Base-by-base conservation (phyloP, 176 grass and related monocot species). In the Pontederia crassipes region DNA sequence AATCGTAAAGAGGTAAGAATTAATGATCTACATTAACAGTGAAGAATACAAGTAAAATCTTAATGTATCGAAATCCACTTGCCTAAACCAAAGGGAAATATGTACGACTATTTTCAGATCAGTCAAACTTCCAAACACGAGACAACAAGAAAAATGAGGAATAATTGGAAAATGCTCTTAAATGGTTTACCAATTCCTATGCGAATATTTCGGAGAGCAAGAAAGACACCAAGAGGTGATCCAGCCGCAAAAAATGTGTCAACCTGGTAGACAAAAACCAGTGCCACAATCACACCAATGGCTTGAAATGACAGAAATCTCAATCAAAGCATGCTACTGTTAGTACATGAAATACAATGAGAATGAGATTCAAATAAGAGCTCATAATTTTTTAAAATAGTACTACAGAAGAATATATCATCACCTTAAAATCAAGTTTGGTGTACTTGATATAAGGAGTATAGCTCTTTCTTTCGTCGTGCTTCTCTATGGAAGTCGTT, bases 241-340 rank as follows among this genome's bases (percentile, higher is more conserved):
- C 93, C 93, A 70, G 47, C 93, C 76, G 93, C 93, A 77, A 79
- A 97, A 70, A 97, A 91, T 48, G 93, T 97, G 73, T 97, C 87
- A 52, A 97, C 87, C 93, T 97, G 72, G 79, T 65, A 64, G 74
- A 52, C 45, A 48, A 72, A 66, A 72, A 81, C n/a, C 35, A 56
- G 20, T 54, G 53, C 48, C 7, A 49, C 48, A 12, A 49, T 20
- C 12, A 8, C 12, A 17, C 47, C 2, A 48, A 11, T 17, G 4
- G 12, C 9, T 65, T 49, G 46, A 27, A 50, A 65, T 26, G 12
- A 24, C 20, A 65, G 46, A 62, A 24, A 32, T 20, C 12, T 28
- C 12, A 49, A 49, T 50, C 20, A 46, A 48, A 63, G 28, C 10
- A 6, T n/a, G 47, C 7, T 35, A 60, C 12, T 16, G 17, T 28